Base-by-base conservation (phyloP, 1,139 yeast genomes). In the Suhomyces yuchorum region DNA sequence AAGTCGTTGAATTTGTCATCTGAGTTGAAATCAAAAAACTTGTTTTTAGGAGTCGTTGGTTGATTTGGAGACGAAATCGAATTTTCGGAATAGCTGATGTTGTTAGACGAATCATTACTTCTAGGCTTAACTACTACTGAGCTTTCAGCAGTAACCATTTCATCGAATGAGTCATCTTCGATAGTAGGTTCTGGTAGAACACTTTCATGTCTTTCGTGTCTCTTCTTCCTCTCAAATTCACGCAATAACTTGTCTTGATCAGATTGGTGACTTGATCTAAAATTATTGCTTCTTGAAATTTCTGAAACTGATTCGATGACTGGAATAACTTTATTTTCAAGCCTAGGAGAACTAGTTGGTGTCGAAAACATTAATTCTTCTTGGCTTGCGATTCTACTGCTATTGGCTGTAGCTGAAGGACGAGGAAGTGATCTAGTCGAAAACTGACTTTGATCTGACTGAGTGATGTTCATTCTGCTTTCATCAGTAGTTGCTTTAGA, bases 1-100 rank as follows among this genome's bases (percentile, higher is more conserved):
- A 66, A 62, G 14, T 53, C 60, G 15, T 65, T 57, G 40, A 67
- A 61, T 22, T 51, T 49, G 19, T 55, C 55, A 15, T 55, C 50
- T 14, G 54, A 48, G 15, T 50, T 47, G 46, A 52, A 59, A 32
- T 58, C 62, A 42, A 55, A 54, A 41, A 46, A 53, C 26, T 42
- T 51, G 14, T 51, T 47, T 32, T 44, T 47, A 4, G 57, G 52
- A 2, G 56, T 49, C 7, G 51, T 44, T 11, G 58, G 53, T 8
- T 45, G 43, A 18, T 35, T 17, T 24, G 37, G 38, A 4, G 49
- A 38, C 5, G 37, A 30, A 6, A 37, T 15, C 8, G 37, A 34
- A 7, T 34, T n/a, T 2, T 34, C 37, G n/a, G 37, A 18, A 18
- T 6, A 19, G 18, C 23, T 34, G 8, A 19, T 34, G 23, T 11